phyloP scores from a whole-genome alignment of 2,329 filamentous ascomycete genomes.

The Phialophora chinensis region DNA sequence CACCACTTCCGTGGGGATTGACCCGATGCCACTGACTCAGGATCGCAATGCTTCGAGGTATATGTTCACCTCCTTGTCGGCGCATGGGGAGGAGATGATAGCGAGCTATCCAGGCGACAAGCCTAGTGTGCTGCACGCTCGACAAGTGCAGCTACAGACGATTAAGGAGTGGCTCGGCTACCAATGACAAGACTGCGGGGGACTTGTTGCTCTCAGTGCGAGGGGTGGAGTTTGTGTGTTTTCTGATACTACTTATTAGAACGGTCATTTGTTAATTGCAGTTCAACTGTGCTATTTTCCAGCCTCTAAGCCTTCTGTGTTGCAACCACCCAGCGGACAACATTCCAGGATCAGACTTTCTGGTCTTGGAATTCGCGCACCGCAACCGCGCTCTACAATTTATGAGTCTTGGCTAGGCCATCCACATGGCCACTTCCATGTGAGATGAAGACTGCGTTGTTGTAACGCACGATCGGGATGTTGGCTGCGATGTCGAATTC shows the following conservation, averaged over 20 bases:
- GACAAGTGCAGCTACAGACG: conserved; percentile 16
- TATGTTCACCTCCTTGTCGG: conserved; percentile 16
- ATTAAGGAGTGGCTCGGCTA: conserved; percentile 22
- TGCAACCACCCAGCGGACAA: neutral
- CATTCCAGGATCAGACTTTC: neutral
- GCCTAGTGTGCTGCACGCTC: conserved; percentile 8
- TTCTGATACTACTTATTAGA: neutral
- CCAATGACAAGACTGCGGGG: neutral
- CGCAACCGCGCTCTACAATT: neutral
- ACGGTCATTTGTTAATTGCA: neutral
- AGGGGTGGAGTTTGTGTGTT: neutral
- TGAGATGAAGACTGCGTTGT: neutral
- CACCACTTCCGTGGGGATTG: conserved; percentile 13
- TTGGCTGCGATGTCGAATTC: conserved; percentile 1
- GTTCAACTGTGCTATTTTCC: neutral
- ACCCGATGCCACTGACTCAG: conserved; percentile 16
- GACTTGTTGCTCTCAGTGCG: neutral
- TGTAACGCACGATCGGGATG: neutral
- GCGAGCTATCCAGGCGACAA: conserved; percentile 15
- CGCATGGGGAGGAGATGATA: conserved; percentile 14
- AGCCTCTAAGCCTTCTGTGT: neutral
- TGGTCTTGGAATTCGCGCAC: neutral
- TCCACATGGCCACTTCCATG: neutral
- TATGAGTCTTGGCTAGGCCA: neutral
- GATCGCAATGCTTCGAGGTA: conserved; percentile 22